A percentile compares a stretch with the other conserved stretches of the same genome.
Evolutionary conservation across 805 yeast species (phyloP).

Genomic region (Candida sonorensis): DNA sequence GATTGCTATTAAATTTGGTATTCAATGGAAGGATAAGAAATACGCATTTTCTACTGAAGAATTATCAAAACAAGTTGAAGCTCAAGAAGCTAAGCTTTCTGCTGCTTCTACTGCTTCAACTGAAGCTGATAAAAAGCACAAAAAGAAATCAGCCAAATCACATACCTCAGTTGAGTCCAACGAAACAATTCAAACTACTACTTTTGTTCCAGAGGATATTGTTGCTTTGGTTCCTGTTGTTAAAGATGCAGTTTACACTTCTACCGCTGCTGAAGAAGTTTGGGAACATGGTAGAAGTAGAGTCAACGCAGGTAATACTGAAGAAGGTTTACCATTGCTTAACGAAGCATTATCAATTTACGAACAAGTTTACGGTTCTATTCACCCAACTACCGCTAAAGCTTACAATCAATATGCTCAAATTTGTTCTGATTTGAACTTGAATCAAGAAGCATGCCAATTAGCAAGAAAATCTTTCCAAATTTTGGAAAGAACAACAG

Average conservation of each 20-base stretch:
- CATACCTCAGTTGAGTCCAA: slow-evolving; percentile 9
- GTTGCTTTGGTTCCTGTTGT: slow-evolving; percentile 66
- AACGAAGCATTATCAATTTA: slow-evolving; percentile 64
- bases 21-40: slow-evolving; percentile 64
- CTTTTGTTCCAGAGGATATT: slow-evolving; percentile 57
- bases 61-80: slow-evolving; percentile 24
- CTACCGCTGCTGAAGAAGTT: slow-evolving; percentile 68
- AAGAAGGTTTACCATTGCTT: slow-evolving; percentile 56
- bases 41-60: slow-evolving; percentile 43
- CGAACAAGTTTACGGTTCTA: slow-evolving; percentile 77
- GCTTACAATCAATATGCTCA: slow-evolving; percentile 62
- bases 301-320: slow-evolving; percentile 33
- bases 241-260: slow-evolving; percentile 61
- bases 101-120: slow-evolving; percentile 5
- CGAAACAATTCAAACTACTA: slow-evolving; percentile 24
- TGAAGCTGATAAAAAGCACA: slow-evolving; percentile 23
- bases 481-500: slow-evolving; percentile 73
- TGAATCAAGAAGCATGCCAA: slow-evolving; percentile 51
- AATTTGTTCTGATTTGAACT: slow-evolving; percentile 53
- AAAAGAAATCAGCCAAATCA: slow-evolving; percentile 20
- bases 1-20: slow-evolving; percentile 71
- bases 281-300: slow-evolving; percentile 51
- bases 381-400: slow-evolving; percentile 74
- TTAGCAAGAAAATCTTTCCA: slow-evolving; percentile 62
- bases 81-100: slow-evolving; percentile 15